Evolutionary conservation across 306 rosid genomes (phyloP).

Genomic region (Quillaja saponaria): DNA sequence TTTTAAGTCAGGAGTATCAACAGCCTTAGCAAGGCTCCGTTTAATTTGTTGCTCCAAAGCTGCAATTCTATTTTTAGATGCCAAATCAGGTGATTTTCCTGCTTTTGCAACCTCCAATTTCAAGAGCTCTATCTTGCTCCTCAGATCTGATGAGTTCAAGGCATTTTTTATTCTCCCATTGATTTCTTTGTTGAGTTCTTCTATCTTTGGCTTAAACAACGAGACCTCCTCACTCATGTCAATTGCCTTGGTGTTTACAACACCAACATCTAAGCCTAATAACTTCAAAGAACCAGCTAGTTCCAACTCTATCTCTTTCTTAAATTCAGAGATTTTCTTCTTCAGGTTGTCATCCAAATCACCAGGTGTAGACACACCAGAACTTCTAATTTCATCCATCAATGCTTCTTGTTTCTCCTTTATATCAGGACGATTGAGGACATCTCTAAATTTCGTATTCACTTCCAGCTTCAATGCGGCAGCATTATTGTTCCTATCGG

Average conservation of each 20-base stretch:
- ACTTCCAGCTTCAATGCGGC: conserved; percentile 56
- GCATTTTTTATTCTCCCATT: conserved; percentile 47
- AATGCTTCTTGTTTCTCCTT: conserved; percentile 57
- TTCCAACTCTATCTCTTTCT: conserved; percentile 59
- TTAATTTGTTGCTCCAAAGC: conserved; percentile 69
- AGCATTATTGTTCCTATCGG: conserved; percentile 40
- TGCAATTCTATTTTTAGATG: conserved; percentile 57
- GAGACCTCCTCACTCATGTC: conserved; percentile 33
- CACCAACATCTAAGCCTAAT: conserved; percentile 55
- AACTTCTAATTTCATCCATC: conserved; percentile 57
- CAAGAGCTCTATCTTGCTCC: conserved; percentile 62
- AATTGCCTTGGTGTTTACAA: conserved; percentile 32
- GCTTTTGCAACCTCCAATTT: conserved; percentile 70
- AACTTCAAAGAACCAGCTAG: conserved; percentile 58
- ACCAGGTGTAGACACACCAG: conserved; percentile 40
- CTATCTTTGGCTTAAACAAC: conserved; percentile 41
- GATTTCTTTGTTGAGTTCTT: conserved; percentile 57
- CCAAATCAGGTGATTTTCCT: conserved; percentile 54
- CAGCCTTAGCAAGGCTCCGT: conserved; percentile 54
- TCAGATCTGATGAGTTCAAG: conserved; percentile 54
- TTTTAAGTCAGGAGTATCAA: conserved; percentile 62
- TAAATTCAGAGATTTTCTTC: conserved; percentile 51
- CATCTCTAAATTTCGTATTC: conserved; percentile 43
- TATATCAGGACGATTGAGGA: conserved; percentile 49
- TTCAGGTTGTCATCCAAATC: conserved; percentile 63